Conservation (phyloP, 2,329 filamentous ascomycete genomes). For the Ascosphaera apis region DNA sequence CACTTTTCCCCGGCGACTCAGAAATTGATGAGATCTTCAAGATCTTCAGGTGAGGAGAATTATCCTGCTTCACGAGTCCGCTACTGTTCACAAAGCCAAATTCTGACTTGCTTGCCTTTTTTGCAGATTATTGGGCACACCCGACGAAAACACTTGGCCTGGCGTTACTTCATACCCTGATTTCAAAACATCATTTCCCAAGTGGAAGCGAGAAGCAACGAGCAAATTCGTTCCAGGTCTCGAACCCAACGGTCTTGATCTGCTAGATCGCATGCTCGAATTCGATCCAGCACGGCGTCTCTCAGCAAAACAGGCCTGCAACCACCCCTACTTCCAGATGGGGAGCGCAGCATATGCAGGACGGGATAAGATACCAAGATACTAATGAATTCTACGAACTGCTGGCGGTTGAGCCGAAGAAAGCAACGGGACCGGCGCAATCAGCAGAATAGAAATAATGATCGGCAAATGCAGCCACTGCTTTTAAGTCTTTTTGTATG, state of each 20-base stretch:
- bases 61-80: slow-evolving; percentile 46
- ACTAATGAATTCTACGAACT: slow-evolving; percentile 19
- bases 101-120: too few species aligned
- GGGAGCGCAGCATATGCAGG: slow-evolving; percentile 26
- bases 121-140: slow-evolving; percentile 65
- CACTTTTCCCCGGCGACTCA: slow-evolving; percentile 88
- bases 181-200: slow-evolving; percentile 79
- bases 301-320: slow-evolving; percentile 68
- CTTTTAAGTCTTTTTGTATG: too few species aligned
- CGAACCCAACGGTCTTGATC: slow-evolving; percentile 33
- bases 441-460: too few species aligned
- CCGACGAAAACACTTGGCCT: slow-evolving; percentile 61
- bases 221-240: slow-evolving; percentile 46
- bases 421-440: too few species aligned
- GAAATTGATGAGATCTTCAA: slow-evolving; percentile 99
- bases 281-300: slow-evolving; percentile 75
- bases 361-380: slow-evolving; percentile 16
- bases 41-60: slow-evolving; percentile 90
- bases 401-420: too few species aligned
- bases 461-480: too few species aligned
- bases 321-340: slow-evolving; percentile 57
- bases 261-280: slow-evolving; percentile 46
- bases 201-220: slow-evolving; percentile 54
- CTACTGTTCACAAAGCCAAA: too few species aligned
- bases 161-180: slow-evolving; percentile 88